Evolutionary conservation across 176 grass and related monocot species (phyloP).

Genomic region (Carex kokanica): DNA sequence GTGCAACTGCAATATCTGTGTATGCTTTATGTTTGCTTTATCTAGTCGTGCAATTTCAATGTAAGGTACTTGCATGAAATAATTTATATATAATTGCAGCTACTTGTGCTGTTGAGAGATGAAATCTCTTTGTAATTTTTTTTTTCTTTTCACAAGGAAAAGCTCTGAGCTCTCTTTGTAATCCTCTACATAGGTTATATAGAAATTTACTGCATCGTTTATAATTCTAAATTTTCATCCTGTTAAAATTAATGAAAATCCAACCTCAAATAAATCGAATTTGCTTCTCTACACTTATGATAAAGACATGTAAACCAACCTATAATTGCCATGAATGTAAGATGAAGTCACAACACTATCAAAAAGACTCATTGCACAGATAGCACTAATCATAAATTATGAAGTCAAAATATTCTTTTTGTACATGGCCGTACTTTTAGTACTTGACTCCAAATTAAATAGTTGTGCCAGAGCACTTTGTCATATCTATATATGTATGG

Average conservation of each 20-base stretch:
- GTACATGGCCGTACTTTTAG: constrained; percentile 16
- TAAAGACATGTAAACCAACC: not conserved
- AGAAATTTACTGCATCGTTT: not conserved
- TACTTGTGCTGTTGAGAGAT: not conserved
- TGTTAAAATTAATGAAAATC: not conserved
- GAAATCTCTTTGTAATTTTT: not conserved
- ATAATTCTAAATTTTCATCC: not conserved
- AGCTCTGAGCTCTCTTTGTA: not conserved
- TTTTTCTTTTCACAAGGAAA: constrained; percentile 4
- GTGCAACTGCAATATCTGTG: not conserved
- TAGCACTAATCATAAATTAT: not conserved
- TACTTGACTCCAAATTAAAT: not conserved
- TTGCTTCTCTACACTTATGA: not conserved
- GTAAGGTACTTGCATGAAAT: constrained; percentile 7
- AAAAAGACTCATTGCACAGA: not conserved
- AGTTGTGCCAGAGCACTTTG: not conserved
- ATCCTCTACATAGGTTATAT: not conserved
- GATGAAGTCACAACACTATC: not conserved
- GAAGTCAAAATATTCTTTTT: not conserved
- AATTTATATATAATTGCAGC: not conserved
- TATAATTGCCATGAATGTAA: constrained; percentile 3
- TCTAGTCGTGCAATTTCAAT: not conserved
- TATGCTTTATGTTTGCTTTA: constrained; percentile 8
- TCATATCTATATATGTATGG: not conserved
- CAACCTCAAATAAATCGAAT: not conserved